These are phyloP conservation scores for Elsinoe batatas DNA, from an alignment of 2,329 filamentous ascomycete species.

Conservation along the genomic window DNA sequence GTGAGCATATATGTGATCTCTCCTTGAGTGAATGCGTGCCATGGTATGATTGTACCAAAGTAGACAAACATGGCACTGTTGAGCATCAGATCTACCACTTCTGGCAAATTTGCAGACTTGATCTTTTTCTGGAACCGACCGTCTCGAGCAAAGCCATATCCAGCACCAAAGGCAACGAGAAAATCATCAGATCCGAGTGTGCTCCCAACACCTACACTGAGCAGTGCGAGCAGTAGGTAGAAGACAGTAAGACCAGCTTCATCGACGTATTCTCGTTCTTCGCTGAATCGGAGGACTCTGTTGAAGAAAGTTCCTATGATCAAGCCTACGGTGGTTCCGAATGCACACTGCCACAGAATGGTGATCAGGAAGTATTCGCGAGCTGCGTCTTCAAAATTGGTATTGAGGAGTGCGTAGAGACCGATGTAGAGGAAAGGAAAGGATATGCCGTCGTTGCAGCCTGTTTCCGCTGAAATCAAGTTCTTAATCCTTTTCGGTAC, in stretches of 20 bases:
- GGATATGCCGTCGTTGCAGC: conserved; percentile 47
- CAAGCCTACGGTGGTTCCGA: conserved; percentile 40
- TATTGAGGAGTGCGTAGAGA: conserved; percentile 35
- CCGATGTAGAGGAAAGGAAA: conserved; percentile 50
- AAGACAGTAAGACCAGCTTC: conserved; percentile 44
- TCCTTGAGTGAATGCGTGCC: conserved; percentile 33
- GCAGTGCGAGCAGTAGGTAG: conserved; percentile 45
- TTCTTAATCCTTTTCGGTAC: conserved; percentile 44
- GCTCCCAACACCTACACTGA: conserved; percentile 43
- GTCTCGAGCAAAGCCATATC: conserved; percentile 45
- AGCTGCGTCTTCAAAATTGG: conserved; percentile 30
- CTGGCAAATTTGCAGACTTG: conserved; percentile 36
- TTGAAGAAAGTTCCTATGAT: conserved; percentile 41
- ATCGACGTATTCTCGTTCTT: conserved; percentile 38
- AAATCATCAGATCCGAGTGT: conserved; percentile 47
- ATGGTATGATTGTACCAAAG: conserved; percentile 47
- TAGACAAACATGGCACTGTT: conserved; percentile 49
- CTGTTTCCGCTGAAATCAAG: conserved; percentile 44
- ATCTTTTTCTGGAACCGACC: conserved; percentile 44
- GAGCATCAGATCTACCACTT: conserved; percentile 46
- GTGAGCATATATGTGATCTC: conserved; percentile 33
- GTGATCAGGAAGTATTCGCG: conserved; percentile 46
- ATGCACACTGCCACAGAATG: conserved; percentile 44
- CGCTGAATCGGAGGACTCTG: conserved; percentile 38
- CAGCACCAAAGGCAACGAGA: conserved; percentile 47